A percentile compares a stretch with the other conserved stretches of the same genome.
phyloP scores from a whole-genome alignment of 768 basidiomycete genomes.

The Russula lepida region DNA sequence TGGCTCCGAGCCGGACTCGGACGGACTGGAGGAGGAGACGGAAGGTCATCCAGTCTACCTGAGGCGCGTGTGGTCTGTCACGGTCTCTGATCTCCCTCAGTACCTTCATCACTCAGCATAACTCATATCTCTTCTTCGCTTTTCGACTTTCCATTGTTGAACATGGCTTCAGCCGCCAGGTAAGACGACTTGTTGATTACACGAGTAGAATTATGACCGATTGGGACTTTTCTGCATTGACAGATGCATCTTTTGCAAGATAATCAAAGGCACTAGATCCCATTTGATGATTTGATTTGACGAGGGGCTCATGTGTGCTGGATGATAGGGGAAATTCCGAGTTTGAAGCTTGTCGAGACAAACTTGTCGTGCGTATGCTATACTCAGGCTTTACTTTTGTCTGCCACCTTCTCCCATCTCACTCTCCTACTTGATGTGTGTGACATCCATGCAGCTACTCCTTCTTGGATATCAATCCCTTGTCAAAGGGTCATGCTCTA shows the following conservation, averaged over 20 bases:
- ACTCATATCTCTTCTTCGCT: too few species aligned
- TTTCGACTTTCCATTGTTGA: background rate
- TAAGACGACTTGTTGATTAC: background rate
- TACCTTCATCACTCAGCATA: background rate
- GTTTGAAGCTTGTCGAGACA: constrained; percentile 77
- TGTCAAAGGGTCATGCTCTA: constrained; percentile 85
- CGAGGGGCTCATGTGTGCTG: background rate
- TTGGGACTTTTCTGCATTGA: constrained; percentile 30
- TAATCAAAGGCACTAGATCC: constrained; percentile 62
- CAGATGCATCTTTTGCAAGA: constrained; percentile 89
- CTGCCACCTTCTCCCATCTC: background rate
- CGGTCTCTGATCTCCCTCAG: background rate
- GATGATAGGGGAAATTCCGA: constrained; percentile 74
- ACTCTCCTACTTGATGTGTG: background rate
- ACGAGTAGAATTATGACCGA: background rate
- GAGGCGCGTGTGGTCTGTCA: background rate
- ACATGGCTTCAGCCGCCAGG: background rate
- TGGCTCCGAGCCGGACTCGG: too few species aligned
- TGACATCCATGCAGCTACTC: constrained; percentile 47
- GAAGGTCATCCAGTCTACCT: too few species aligned
- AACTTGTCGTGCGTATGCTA: constrained; percentile 48
- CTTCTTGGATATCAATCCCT: constrained; percentile 88
- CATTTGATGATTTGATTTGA: too few species aligned
- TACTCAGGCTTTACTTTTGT: background rate
- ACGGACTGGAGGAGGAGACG: too few species aligned